Conservation (phyloP, 2,329 filamentous ascomycete genomes). For the Sporothrix brunneoviolacea region DNA sequence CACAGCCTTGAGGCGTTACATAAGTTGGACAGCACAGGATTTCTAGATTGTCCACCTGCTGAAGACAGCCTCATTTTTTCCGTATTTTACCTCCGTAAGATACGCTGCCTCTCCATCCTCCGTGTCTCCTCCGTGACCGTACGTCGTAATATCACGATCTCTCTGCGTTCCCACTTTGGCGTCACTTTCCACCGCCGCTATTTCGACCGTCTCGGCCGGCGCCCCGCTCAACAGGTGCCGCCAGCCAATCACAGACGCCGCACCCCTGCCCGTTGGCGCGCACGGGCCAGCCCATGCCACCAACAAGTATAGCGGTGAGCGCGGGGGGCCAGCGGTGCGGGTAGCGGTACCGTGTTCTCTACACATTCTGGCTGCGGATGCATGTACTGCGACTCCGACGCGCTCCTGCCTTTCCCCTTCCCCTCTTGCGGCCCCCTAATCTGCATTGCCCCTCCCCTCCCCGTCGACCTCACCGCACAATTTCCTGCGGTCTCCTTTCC, state of each 20-base stretch:
- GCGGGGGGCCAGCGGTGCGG: neutral
- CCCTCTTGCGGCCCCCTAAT: conserved; percentile 4
- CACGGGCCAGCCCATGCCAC: conserved; percentile 16
- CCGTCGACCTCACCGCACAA: conserved; percentile 17
- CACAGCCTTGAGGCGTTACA: no score
- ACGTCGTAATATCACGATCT: conserved; percentile 12
- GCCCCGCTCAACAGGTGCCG: neutral
- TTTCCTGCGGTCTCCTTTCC: conserved; percentile 2
- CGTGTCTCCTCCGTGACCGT: neutral
- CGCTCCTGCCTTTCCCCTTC: conserved; percentile 7
- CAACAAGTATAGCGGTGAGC: conserved; percentile 13
- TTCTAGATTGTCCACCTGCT: no score
- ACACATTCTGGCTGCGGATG: neutral
- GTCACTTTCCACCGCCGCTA: conserved; percentile 6
- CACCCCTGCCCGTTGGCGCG: conserved; percentile 15
- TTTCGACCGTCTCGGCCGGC: neutral
- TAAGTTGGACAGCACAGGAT: no score
- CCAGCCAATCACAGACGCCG: conserved; percentile 9
- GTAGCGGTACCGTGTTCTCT: neutral
- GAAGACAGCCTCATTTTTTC: no score
- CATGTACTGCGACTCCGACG: neutral
- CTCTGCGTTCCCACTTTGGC: conserved; percentile 2
- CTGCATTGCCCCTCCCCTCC: conserved; percentile 13
- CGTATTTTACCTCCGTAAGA: no score
- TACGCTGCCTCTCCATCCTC: no score